phyloP scores from a whole-genome alignment of 352 stramenopile species.

The Phytophthora foliorum region DNA sequence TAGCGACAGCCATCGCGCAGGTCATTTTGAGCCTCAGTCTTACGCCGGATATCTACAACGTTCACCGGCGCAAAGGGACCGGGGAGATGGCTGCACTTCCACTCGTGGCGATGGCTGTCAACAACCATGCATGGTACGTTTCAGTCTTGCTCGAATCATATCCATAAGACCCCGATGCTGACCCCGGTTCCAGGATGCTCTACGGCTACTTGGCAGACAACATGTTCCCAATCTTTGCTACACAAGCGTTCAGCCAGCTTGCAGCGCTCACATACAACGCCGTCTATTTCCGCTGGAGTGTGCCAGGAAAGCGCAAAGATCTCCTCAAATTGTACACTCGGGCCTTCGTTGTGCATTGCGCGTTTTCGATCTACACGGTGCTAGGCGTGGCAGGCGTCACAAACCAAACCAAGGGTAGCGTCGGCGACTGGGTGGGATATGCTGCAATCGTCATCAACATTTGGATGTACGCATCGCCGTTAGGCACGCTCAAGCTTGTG shows the following conservation, averaged over 20 bases:
- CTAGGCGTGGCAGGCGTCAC: constrained; percentile 45
- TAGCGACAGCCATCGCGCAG: constrained; percentile 22
- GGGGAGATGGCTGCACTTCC: constrained; percentile 33
- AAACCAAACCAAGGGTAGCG: constrained; percentile 28
- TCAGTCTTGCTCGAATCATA: background rate
- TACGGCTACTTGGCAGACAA: constrained; percentile 37
- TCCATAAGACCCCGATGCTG: background rate
- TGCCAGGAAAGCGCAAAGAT: constrained; percentile 18
- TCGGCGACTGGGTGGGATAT: constrained; percentile 36
- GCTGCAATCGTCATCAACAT: constrained; percentile 54
- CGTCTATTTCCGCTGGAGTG: constrained; percentile 35
- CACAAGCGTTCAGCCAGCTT: constrained; percentile 29
- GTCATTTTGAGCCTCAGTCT: constrained; percentile 35
- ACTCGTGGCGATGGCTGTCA: constrained; percentile 31
- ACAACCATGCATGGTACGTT: constrained; percentile 37
- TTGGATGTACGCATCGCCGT: constrained; percentile 62
- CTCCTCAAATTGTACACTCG: constrained; percentile 16
- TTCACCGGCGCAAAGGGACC: constrained; percentile 29
- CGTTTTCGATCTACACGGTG: constrained; percentile 43
- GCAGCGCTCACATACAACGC: constrained; percentile 25
- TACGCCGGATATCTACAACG: constrained; percentile 26
- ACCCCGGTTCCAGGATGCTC: constrained; percentile 18
- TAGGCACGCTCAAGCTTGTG: constrained; percentile 53
- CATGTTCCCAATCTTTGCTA: constrained; percentile 40
- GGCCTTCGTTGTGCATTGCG: constrained; percentile 21